Conservation (phyloP, 106 monocot genomes). For the Alisma plantagoaquatica region DNA sequence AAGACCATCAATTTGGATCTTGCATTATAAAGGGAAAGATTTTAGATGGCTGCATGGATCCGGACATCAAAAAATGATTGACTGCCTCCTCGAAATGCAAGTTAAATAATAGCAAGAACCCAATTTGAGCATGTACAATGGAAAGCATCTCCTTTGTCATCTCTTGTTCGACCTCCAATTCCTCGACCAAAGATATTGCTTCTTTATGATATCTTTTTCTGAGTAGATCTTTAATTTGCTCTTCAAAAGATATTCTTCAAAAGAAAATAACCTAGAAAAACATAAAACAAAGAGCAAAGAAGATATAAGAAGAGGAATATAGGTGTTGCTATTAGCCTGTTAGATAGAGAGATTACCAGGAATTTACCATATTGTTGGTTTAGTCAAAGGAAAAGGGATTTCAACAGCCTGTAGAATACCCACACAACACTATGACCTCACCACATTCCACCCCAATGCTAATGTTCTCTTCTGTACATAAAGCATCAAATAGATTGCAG, state of each 20-base stretch:
- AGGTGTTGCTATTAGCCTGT: no score
- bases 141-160: slow-evolving; percentile 73
- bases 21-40: slow-evolving; percentile 94
- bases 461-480: no score
- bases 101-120: slow-evolving; percentile 88
- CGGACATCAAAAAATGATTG: slow-evolving; percentile 86
- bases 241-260: slow-evolving; percentile 59
- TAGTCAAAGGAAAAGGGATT: no score
- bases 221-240: slow-evolving; percentile 89
- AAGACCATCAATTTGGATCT: slow-evolving; percentile 94
- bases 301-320: no score
- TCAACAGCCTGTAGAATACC: no score
- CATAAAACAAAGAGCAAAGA: no score
- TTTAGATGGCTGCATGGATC: slow-evolving; percentile 87
- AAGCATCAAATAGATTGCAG: no score
- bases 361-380: no score
- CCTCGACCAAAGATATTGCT: slow-evolving; percentile 63
- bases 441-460: no score
- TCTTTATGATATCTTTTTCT: slow-evolving; percentile 69
- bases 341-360: no score
- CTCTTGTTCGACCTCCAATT: slow-evolving; percentile 67
- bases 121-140: slow-evolving; percentile 98
- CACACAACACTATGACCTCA: no score
- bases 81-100: slow-evolving; percentile 96
- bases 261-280: slow-evolving; percentile 51